Evolutionary conservation across 352 stramenopile genomes (phyloP).

Genomic region (Phytophthora sp.): DNA sequence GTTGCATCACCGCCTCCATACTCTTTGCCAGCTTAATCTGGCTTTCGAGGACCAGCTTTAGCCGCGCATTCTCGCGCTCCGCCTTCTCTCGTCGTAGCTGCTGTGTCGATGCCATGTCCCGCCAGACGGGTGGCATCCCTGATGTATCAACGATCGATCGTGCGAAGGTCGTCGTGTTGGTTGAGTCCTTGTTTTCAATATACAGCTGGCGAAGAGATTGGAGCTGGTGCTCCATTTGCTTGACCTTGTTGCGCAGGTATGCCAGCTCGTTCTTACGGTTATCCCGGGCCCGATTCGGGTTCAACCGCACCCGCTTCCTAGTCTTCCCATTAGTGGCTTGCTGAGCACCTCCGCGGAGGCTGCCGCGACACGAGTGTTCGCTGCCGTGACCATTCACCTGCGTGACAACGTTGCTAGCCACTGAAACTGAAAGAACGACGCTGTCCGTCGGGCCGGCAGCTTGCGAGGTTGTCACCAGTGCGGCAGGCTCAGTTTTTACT

Average conservation of each 20-base stretch:
- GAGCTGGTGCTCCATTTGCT: slow-evolving; percentile 47
- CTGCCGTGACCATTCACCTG: slow-evolving; percentile 2
- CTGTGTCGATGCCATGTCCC: slow-evolving; percentile 42
- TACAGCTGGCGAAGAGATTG: slow-evolving; percentile 37
- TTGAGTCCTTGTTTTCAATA: slow-evolving; percentile 27
- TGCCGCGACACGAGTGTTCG: slow-evolving; percentile 1
- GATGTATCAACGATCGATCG: slow-evolving; percentile 21
- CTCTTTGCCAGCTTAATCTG: slow-evolving; percentile 57
- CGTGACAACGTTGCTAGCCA: not conserved
- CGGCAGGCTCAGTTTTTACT: slow-evolving; percentile 11
- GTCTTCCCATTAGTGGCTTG: slow-evolving; percentile 23
- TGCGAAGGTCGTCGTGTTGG: not conserved
- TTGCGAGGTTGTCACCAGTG: not conserved
- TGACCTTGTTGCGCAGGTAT: slow-evolving; percentile 52
- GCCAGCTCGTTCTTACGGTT: slow-evolving; percentile 50
- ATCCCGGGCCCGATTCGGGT: slow-evolving; percentile 46
- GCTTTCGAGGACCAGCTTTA: slow-evolving; percentile 54
- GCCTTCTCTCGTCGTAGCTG: slow-evolving; percentile 41
- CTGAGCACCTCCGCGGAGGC: not conserved
- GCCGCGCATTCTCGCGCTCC: slow-evolving; percentile 50
- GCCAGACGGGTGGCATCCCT: slow-evolving; percentile 37
- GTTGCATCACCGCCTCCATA: slow-evolving; percentile 49
- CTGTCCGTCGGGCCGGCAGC: not conserved
- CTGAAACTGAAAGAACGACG: not conserved
- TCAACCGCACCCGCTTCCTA: slow-evolving; percentile 35